These are phyloP conservation scores for Hevea brasiliensis DNA, from an alignment of 345 rosid species.

Conservation along the genomic window DNA sequence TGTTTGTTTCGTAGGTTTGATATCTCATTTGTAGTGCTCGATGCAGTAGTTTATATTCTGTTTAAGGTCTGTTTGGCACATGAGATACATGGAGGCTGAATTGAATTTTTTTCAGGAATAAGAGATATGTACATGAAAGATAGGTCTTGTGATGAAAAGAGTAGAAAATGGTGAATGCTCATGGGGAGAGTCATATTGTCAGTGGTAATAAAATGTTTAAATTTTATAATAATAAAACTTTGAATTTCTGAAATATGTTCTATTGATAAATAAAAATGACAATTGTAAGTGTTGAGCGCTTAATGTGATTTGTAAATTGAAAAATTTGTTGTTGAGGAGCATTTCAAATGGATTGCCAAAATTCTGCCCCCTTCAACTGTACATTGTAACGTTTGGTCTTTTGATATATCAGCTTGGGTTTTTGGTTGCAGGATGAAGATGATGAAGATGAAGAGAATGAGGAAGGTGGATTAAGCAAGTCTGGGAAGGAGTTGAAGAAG, in stretches of 20 bases:
- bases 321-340: background rate
- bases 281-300: background rate
- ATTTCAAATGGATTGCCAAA: background rate
- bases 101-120: background rate
- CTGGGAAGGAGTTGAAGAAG: conserved; percentile 95
- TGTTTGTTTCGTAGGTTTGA: background rate
- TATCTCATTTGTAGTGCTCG: background rate
- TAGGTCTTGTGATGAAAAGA: background rate
- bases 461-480: conserved; percentile 84
- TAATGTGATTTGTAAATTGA: background rate
- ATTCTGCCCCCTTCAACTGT: background rate
- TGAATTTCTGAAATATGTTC: background rate
- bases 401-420: too few relatives aligned
- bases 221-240: background rate
- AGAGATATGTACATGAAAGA: background rate
- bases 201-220: background rate
- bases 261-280: background rate
- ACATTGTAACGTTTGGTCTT: background rate
- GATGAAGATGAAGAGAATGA: conserved; percentile 88
- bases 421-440: conserved; percentile 64
- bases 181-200: background rate
- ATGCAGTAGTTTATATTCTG: background rate
- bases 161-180: background rate
- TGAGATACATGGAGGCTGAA: background rate
- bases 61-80: background rate